These are phyloP conservation scores for Epichloe festucae DNA, from an alignment of 2,329 filamentous ascomycete species.

Conservation along the genomic window DNA sequence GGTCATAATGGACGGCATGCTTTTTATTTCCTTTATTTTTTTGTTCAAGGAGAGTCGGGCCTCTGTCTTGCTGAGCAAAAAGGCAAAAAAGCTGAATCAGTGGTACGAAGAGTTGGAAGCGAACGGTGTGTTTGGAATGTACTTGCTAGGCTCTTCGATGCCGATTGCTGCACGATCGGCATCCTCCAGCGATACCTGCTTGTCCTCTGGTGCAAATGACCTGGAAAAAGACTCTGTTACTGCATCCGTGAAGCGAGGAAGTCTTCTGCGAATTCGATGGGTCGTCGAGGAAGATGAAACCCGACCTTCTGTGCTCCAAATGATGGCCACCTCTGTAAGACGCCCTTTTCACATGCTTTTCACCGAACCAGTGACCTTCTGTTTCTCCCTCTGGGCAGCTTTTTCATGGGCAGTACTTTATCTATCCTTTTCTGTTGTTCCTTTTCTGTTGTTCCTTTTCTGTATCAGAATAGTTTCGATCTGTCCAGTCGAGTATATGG, in stretches of 20 bases:
- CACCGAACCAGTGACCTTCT: constrained; percentile 70
- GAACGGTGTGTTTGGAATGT: constrained; percentile 42
- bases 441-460: constrained; percentile 64
- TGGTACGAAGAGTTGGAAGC: constrained; percentile 68
- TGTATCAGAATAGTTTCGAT: constrained; percentile 56
- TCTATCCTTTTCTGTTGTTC: constrained; percentile 68
- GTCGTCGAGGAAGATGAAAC: constrained; percentile 68
- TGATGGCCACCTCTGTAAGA: constrained; percentile 62
- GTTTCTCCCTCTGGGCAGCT: constrained; percentile 78
- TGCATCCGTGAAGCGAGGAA: neutral
- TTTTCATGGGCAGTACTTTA: constrained; percentile 89
- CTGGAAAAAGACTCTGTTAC: neutral
- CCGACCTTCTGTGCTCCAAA: constrained; percentile 51
- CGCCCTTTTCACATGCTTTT: constrained; percentile 67
- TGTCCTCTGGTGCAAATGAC: neutral
- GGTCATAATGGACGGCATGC: constrained; percentile 50
- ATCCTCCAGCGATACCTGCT: constrained; percentile 6
- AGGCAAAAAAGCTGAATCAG: constrained; percentile 59
- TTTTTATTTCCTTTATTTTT: constrained; percentile 48
- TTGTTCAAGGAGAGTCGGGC: constrained; percentile 76
- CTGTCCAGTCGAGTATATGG: constrained; percentile 59
- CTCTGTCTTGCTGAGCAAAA: constrained; percentile 63
- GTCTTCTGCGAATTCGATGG: constrained; percentile 54
- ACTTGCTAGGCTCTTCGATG: constrained; percentile 14
- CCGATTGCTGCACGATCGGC: constrained; percentile 10